phyloP scores from a whole-genome alignment of 2,329 filamentous ascomycete species.

The Ascochyta viciae-villosae region DNA sequence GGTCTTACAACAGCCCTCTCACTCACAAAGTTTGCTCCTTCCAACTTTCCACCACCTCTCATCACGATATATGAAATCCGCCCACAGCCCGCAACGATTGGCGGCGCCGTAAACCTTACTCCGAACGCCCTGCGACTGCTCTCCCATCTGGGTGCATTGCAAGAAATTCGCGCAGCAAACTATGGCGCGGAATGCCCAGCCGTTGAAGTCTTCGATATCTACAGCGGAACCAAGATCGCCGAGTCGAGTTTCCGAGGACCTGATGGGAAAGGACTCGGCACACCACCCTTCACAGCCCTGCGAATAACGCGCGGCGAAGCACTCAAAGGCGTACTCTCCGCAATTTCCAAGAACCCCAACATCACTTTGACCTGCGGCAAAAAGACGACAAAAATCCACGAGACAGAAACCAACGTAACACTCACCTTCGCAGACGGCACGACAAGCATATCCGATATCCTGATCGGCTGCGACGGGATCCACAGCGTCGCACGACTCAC shows the following conservation, averaged over 20 bases:
- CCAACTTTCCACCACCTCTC: slow-evolving; percentile 40
- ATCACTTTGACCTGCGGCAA: slow-evolving; percentile 54
- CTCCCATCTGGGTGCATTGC: slow-evolving; percentile 54
- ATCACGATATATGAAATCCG: slow-evolving; percentile 60
- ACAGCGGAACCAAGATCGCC: slow-evolving; percentile 51
- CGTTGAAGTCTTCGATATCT: slow-evolving; percentile 56
- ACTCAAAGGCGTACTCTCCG: slow-evolving; percentile 52
- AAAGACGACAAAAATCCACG: slow-evolving; percentile 51
- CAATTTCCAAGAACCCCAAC: slow-evolving; percentile 50
- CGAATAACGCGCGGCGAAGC: slow-evolving; percentile 55
- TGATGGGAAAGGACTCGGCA: slow-evolving; percentile 53
- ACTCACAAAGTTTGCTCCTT: slow-evolving; percentile 53
- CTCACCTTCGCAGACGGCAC: slow-evolving; percentile 58
- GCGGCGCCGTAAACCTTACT: slow-evolving; percentile 67
- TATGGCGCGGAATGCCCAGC: slow-evolving; percentile 53
- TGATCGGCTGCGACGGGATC: slow-evolving; percentile 65
- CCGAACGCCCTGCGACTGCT: slow-evolving; percentile 68
- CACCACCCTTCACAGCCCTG: slow-evolving; percentile 54
- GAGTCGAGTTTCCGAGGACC: slow-evolving; percentile 53
- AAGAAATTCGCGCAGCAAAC: slow-evolving; percentile 50
- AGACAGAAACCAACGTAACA: slow-evolving; percentile 50
- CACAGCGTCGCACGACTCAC: slow-evolving; percentile 53
- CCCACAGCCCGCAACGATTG: slow-evolving; percentile 55
- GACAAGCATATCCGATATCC: slow-evolving; percentile 54
- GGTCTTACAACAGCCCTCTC: slow-evolving; percentile 51